A percentile compares a stretch with the other conserved stretches of the same genome.
Evolutionary conservation across 768 basidiomycete species (phyloP).

Genomic region (Naematelia encephala): DNA sequence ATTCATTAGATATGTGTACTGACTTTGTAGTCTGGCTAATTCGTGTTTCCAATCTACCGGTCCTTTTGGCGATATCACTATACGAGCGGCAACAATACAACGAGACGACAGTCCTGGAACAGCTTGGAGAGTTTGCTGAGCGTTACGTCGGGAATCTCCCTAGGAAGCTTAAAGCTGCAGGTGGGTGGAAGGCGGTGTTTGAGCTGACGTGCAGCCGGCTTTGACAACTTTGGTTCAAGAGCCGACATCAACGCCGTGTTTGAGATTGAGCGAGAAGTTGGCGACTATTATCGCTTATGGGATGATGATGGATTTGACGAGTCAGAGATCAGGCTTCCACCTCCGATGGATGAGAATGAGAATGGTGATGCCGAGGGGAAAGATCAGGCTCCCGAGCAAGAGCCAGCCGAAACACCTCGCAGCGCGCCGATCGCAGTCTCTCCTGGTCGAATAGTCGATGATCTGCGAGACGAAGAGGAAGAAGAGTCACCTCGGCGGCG

Average conservation of each 20-base stretch:
- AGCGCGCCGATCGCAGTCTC: conserved; percentile 11
- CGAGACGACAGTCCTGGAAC: conserved; percentile 69
- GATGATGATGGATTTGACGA: conserved; percentile 46
- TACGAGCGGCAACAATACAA: conserved; percentile 82
- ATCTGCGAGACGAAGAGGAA: conserved; percentile 4
- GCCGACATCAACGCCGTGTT: conserved; percentile 45
- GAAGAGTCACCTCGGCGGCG: conserved; percentile 1
- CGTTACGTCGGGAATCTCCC: conserved; percentile 71
- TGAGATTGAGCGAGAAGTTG: conserved; percentile 50
- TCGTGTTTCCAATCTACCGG: conserved; percentile 71
- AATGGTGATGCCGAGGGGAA: conserved; percentile 4
- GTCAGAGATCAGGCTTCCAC: conserved; percentile 15
- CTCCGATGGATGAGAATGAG: conserved; percentile 29
- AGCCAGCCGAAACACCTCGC: background rate
- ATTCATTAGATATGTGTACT: conserved; percentile 2
- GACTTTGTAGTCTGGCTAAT: conserved; percentile 24
- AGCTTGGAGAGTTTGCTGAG: conserved; percentile 65
- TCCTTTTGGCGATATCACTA: conserved; percentile 71
- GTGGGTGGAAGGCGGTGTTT: conserved; percentile 21
- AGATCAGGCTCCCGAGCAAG: background rate
- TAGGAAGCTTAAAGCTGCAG: conserved; percentile 58
- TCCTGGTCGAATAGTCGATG: conserved; percentile 7
- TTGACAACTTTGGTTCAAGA: conserved; percentile 44
- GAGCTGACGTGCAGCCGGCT: conserved; percentile 30
- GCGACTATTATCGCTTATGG: conserved; percentile 46